These are phyloP conservation scores for Neodidymelliopsis sp. DNA, from an alignment of 2,329 filamentous ascomycete genomes.

Conservation along the genomic window DNA sequence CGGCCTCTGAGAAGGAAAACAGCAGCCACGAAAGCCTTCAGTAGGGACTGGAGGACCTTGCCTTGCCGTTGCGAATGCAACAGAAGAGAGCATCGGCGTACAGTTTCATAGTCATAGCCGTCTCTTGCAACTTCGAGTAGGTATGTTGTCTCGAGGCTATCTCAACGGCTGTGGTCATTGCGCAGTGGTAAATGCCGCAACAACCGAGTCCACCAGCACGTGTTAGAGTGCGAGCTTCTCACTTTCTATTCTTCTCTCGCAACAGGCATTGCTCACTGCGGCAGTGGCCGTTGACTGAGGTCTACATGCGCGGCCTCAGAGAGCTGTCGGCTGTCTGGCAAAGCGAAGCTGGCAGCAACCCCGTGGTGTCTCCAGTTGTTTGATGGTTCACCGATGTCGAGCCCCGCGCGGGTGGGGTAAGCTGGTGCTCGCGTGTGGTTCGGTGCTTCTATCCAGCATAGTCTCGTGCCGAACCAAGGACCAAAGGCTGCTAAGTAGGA, in stretches of 20 bases:
- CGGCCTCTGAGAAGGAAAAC: background rate
- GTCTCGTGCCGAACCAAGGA: constrained; percentile 9
- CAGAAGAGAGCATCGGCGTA: too few species aligned
- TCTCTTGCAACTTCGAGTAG: too few species aligned
- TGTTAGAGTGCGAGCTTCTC: background rate
- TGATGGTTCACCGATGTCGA: constrained; percentile 8
- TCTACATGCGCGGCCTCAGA: too few species aligned
- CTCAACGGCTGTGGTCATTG: constrained; percentile 2
- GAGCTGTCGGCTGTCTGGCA: background rate
- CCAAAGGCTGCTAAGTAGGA: background rate
- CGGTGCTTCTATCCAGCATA: background rate
- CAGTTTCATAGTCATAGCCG: too few species aligned
- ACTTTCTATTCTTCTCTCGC: too few species aligned
- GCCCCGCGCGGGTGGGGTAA: constrained; percentile 17
- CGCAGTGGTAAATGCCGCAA: constrained; percentile 4
- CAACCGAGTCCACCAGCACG: background rate
- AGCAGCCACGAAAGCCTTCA: background rate
- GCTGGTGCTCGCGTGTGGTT: constrained; percentile 6
- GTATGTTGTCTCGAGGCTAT: background rate
- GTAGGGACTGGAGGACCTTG: too few species aligned
- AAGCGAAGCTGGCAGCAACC: background rate
- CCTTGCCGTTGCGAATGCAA: too few species aligned
- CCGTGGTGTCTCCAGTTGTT: background rate
- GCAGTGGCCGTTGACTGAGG: too few species aligned
- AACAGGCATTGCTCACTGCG: too few species aligned